Evolutionary conservation across 257 asterid genomes (phyloP), one percentile per base, ranked within the genome.

Genomic region (Solanum gandarillasii): DNA sequence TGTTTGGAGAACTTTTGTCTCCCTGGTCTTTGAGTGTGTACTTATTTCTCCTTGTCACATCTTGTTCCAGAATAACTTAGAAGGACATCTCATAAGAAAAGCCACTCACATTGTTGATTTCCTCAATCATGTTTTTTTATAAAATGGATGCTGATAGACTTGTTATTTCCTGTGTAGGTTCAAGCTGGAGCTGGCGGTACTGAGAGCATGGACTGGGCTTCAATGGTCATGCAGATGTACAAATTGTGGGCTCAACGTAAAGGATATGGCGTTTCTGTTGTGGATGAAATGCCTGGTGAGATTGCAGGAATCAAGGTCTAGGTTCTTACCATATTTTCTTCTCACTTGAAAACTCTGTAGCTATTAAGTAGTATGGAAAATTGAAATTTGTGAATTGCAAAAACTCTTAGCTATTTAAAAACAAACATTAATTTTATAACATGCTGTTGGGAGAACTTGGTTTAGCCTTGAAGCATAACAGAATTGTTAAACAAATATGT

Each of bases 171-270:
- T 60, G 29, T 82, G 74, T 82, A 97, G 99, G 99, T 95, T 89
- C 99, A 97, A 94, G 98, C 98, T 89, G 98, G 99, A 89, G 99
- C 99, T 87, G 99, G 99, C 85, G 99, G 99, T 84, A 97, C 99
- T 43, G 99, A 97, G 95, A 96, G 99, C 94, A 94, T 93, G 97
- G 99, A 96, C 90, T 96, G 99, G 99, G 98, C 99, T 90, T 93
- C 96, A 68, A 97, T 96, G 96, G 94, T 97, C 88, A 92, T 95
- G 94, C 99, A 95, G 93, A 97, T 96, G 99, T 97, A 97, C 91
- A 94, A 90, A 88, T 90, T 87, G 78, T 97, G 99, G 99, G 98
- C 99, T 89, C 96, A 96, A 87, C 89, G 68, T 83, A 95, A 93
- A 41, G 98, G 96, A 82, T 97, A 88, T 92, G 89, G 94, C 21